Conservation (phyloP, 2,329 filamentous ascomycete genomes). For the Aureobasidium sp. region DNA sequence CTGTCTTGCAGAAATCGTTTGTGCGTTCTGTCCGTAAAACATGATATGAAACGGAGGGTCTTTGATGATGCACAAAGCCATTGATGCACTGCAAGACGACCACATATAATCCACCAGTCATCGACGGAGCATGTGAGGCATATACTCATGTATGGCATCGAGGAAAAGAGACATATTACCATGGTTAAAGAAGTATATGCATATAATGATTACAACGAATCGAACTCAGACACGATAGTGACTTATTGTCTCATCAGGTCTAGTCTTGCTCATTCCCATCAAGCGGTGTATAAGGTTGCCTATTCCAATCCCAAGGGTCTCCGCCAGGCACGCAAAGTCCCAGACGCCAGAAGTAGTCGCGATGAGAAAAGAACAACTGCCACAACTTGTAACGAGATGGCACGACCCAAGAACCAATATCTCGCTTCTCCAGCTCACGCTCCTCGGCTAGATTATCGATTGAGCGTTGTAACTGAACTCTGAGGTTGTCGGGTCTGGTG, state of each 20-base stretch:
- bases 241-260: background rate
- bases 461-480: background rate
- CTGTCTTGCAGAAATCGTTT: too few relatives aligned
- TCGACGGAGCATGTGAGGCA: background rate
- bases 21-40: too few relatives aligned
- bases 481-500: background rate
- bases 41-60: too few relatives aligned
- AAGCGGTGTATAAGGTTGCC: background rate
- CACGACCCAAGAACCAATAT: conserved; percentile 22
- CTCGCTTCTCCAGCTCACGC: background rate
- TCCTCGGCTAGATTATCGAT: background rate
- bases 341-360: conserved; percentile 94
- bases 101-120: too few relatives aligned
- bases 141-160: background rate
- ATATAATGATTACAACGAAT: background rate
- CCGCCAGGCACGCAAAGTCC: conserved; percentile 70
- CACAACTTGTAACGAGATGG: conserved; percentile 67
- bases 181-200: background rate
- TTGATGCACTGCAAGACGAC: too few relatives aligned
- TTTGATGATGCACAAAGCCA: too few relatives aligned
- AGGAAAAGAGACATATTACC: background rate
- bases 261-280: background rate
- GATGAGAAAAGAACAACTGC: conserved; percentile 86
- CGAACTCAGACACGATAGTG: background rate
- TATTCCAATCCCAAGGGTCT: conserved; percentile 11